A percentile compares a stretch with the other conserved stretches of the same genome.
These are phyloP conservation scores for Nemophila menziesii DNA, from an alignment of 257 asterid species.

Conservation along the genomic window DNA sequence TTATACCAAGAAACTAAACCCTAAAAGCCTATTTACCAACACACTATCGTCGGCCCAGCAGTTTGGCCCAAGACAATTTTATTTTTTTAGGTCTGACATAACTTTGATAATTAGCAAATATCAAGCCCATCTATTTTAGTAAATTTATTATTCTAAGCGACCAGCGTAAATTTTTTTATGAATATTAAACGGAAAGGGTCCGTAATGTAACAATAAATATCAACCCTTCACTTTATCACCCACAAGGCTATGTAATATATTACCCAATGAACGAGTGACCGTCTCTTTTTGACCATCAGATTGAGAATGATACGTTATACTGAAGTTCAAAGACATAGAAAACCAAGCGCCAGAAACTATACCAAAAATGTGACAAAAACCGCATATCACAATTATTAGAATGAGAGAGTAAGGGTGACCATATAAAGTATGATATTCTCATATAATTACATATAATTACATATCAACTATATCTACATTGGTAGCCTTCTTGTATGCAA, in stretches of 20 bases:
- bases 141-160: too few relatives aligned
- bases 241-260: not conserved
- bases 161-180: too few relatives aligned
- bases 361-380: not conserved
- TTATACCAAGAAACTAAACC: too few relatives aligned
- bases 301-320: not conserved
- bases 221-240: not conserved
- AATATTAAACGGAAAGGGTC: too few relatives aligned
- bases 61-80: too few relatives aligned
- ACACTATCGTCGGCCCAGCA: too few relatives aligned
- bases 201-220: not conserved
- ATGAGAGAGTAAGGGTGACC: not conserved
- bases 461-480: not conserved
- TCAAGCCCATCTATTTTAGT: too few relatives aligned
- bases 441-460: not conserved
- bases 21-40: too few relatives aligned
- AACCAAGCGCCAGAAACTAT: not conserved
- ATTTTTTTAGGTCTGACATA: too few relatives aligned
- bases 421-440: constrained; percentile 3
- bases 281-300: not conserved
- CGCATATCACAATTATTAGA: not conserved
- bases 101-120: too few relatives aligned
- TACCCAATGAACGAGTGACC: not conserved
- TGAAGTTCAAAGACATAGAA: not conserved
- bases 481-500: not conserved